Evolutionary conservation across 139 green algal species (phyloP), one percentile per base, ranked within the genome.

Genomic region (Microglena sp.): DNA sequence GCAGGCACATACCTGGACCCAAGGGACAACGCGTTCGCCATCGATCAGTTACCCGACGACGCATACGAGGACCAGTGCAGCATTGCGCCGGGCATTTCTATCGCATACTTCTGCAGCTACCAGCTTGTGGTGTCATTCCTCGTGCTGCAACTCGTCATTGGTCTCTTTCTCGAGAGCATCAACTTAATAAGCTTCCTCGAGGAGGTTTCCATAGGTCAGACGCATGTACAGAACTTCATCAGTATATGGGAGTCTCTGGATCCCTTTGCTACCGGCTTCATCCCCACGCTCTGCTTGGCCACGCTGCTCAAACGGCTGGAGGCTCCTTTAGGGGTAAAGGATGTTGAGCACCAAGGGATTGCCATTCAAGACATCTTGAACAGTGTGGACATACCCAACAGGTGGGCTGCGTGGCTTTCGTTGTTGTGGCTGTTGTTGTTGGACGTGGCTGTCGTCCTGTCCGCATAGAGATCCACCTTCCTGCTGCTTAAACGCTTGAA

Each of bases 81-180:
- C 32, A 32, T 72, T 31, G 34, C 33, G 24, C 27, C 68, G 18
- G 36, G 64, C 6, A 60, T 67, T 1, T 69, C 78, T 11, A 59
- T 85, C 30, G n/a, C 86, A 29, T 93, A 85, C 76, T 93, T 89
- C 68, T 78, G 74, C 59, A 69, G 28, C 36, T 93, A 87, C 61
- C 69, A 88, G 7, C 7, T 89, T 4, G 54, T 89, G n/a, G 84
- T 75, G 66, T 67, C 67, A 29, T 78, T 90, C 62, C 68, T 92
- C 27, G 56, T 93, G 69, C 64, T 89, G 24, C 87, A 92, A 65
- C 72, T 92, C 44, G 75, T 92, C 22, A 88, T 92, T 15, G 69
- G 29, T 0, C 54, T 75, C 7, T 27, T 75, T 33, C 32, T 66
- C 43, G 69, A 75, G 1, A 70, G 70, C 62, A 67, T 75, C 36